These are phyloP conservation scores for Saprolegnia diclina DNA, from an alignment of 352 stramenopile genomes.

Conservation along the genomic window DNA sequence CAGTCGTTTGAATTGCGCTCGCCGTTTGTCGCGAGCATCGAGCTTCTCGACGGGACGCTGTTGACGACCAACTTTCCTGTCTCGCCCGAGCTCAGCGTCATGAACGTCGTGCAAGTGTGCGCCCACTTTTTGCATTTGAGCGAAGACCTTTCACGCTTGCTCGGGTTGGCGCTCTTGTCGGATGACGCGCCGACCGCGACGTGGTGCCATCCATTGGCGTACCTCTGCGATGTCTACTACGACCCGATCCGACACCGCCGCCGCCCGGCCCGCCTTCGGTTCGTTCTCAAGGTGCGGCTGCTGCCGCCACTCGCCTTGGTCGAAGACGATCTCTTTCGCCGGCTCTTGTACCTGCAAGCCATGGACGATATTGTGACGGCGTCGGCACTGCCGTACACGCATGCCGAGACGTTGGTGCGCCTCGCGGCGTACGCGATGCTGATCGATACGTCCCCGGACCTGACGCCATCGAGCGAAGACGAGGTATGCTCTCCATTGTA, in stretches of 20 bases:
- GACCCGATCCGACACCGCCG: conserved; percentile 29
- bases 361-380: conserved; percentile 89
- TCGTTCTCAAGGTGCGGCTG: conserved; percentile 92
- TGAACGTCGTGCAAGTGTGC: conserved; percentile 89
- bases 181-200: conserved; percentile 35
- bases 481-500: conserved; percentile 30
- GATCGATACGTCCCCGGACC: conserved; percentile 53
- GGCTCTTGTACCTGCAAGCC: conserved; percentile 86
- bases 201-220: conserved; percentile 28
- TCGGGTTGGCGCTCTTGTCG: conserved; percentile 51
- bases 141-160: conserved; percentile 78
- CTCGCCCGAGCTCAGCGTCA: conserved; percentile 88
- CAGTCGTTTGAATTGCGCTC: conserved; percentile 88
- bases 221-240: conserved; percentile 30
- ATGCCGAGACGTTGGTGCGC: conserved; percentile 69
- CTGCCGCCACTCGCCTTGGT: conserved; percentile 63
- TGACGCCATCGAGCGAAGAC: conserved; percentile 33
- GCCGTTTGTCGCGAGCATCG: conserved; percentile 89
- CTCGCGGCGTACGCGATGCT: conserved; percentile 74
- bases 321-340: conserved; percentile 78
- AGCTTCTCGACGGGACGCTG: conserved; percentile 88
- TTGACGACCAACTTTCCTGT: conserved; percentile 89
- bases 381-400: conserved; percentile 64
- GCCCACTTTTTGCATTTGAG: conserved; percentile 87
- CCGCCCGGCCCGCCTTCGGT: conserved; percentile 59